These are phyloP conservation scores for Fusarium luffae DNA, from an alignment of 2,329 filamentous ascomycete species.

Conservation along the genomic window DNA sequence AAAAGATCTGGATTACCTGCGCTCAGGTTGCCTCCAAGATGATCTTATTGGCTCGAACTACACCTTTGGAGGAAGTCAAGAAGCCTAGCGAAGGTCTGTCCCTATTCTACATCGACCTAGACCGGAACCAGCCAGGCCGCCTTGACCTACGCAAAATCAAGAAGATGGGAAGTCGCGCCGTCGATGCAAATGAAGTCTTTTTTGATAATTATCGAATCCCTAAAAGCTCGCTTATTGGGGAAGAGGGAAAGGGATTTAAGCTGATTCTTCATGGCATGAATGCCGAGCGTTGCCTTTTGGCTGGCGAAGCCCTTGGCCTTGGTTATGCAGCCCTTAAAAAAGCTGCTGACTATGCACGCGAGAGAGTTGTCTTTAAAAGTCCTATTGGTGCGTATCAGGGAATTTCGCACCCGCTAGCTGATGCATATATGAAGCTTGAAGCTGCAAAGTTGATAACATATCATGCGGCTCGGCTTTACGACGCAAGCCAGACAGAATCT, in stretches of 20 bases:
- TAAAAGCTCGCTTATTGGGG: constrained; percentile 72
- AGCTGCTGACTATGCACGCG: constrained; percentile 74
- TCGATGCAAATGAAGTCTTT: constrained; percentile 90
- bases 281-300: constrained; percentile 78
- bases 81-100: constrained; percentile 82
- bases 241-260: constrained; percentile 81
- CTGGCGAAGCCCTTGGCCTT: constrained; percentile 82
- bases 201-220: constrained; percentile 82
- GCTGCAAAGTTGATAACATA: constrained; percentile 73
- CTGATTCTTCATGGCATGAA: constrained; percentile 85
- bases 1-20: constrained; percentile 92
- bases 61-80: constrained; percentile 71
- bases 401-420: constrained; percentile 72
- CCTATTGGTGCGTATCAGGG: constrained; percentile 75
- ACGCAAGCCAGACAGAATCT: constrained; percentile 62
- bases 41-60: constrained; percentile 84
- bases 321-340: constrained; percentile 76
- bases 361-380: constrained; percentile 72
- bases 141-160: constrained; percentile 77
- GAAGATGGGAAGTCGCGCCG: constrained; percentile 86
- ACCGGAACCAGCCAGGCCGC: constrained; percentile 63
- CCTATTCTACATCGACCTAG: constrained; percentile 83
- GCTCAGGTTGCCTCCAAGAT: constrained; percentile 86
- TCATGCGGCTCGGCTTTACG: constrained; percentile 72
- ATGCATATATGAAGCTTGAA: constrained; percentile 73